Percentiles rank a stretch among this genome's conserved stretches.
Conservation (phyloP, 2,329 filamentous ascomycete species). For the Cladosporium sp. region DNA sequence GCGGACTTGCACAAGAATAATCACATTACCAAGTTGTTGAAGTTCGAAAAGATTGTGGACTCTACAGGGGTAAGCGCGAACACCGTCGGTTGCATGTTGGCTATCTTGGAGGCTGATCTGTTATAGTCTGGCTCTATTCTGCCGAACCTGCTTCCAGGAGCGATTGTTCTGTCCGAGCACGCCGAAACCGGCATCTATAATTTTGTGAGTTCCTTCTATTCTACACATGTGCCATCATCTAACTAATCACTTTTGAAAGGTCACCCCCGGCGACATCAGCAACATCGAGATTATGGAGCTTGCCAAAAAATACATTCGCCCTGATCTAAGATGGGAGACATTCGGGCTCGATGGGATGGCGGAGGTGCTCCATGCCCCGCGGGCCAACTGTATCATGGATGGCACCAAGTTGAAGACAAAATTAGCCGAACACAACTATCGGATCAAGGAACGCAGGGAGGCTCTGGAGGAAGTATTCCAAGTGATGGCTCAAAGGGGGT, state of each 20-base stretch:
- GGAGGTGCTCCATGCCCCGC: constrained; percentile 62
- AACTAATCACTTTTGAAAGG: too few species aligned
- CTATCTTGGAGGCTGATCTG: too few species aligned
- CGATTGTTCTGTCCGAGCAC: constrained; percentile 57
- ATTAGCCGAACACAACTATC: too few species aligned
- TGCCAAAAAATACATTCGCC: constrained; percentile 60
- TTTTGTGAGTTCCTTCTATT: too few species aligned
- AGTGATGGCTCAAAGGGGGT: too few species aligned
- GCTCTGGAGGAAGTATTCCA: too few species aligned
- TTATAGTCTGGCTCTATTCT: constrained; percentile 65
- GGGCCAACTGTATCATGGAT: constrained; percentile 61
- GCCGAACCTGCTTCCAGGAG: constrained; percentile 58
- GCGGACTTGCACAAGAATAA: constrained; percentile 62
- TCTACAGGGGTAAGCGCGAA: too few species aligned
- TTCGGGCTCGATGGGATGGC: constrained; percentile 62
- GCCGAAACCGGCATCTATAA: constrained; percentile 62
- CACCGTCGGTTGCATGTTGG: too few species aligned
- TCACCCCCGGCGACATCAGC: constrained; percentile 65
- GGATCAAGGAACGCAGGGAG: too few species aligned
- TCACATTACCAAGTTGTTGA: constrained; percentile 65
- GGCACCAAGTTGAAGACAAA: constrained; percentile 58
- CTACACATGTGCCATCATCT: too few species aligned
- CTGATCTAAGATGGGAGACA: constrained; percentile 59
- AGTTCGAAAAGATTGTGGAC: constrained; percentile 65
- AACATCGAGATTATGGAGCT: constrained; percentile 63